These are phyloP conservation scores for Lodderomyces orthopsilosis DNA, from an alignment of 1,139 yeast species.

Conservation along the genomic window DNA sequence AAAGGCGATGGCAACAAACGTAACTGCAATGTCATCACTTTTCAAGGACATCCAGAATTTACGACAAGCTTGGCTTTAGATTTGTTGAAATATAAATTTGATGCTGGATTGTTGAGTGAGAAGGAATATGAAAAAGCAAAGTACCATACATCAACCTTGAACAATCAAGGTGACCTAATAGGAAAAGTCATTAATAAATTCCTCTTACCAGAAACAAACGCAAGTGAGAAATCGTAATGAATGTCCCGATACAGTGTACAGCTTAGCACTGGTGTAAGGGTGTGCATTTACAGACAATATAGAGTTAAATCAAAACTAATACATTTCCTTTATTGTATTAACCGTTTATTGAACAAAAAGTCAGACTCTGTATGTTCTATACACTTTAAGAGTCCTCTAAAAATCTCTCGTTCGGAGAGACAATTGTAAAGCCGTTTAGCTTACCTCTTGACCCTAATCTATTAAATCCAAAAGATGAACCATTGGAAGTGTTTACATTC, in stretches of 20 bases:
- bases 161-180: conserved; percentile 35
- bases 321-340: too few relatives aligned
- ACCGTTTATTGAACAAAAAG: background rate
- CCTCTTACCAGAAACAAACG: conserved; percentile 9
- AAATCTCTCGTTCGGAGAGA: conserved; percentile 36
- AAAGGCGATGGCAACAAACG: conserved; percentile 19
- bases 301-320: background rate
- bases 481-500: background rate
- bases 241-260: too few relatives aligned
- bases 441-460: conserved; percentile 29
- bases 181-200: conserved; percentile 34
- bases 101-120: conserved; percentile 17
- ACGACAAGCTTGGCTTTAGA: conserved; percentile 31
- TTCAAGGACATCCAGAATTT: conserved; percentile 94
- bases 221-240: background rate
- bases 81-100: conserved; percentile 22
- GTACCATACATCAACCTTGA: conserved; percentile 28
- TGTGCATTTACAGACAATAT: background rate
- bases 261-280: background rate
- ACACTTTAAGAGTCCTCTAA: conserved; percentile 20
- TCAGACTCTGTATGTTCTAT: background rate
- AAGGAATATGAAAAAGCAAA: conserved; percentile 25
- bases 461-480: background rate
- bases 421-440: conserved; percentile 42
- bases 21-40: conserved; percentile 47